These are phyloP conservation scores for Eucalyptus virginea DNA, from an alignment of 345 rosid species.

Conservation along the genomic window DNA sequence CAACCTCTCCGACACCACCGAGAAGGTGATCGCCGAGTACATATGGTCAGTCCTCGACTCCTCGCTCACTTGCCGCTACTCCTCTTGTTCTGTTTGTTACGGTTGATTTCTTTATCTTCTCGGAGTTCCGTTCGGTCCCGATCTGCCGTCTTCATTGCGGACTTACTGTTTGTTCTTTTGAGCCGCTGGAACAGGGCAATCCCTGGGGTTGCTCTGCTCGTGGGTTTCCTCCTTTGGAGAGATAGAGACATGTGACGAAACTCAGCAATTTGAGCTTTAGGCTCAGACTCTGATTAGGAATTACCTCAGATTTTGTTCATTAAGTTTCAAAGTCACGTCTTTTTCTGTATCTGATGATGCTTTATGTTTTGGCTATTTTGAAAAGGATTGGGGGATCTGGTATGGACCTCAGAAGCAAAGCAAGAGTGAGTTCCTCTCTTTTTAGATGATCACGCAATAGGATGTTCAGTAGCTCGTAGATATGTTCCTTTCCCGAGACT, in stretches of 20 bases:
- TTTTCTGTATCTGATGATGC: not conserved
- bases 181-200: no score
- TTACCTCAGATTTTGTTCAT: not conserved
- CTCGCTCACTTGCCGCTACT: not conserved
- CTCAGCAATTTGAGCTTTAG: no score
- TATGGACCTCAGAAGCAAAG: slow-evolving; percentile 72
- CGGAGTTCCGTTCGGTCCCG: no score
- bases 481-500: not conserved
- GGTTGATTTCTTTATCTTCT: no score
- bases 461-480: no score
- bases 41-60: slow-evolving; percentile 81
- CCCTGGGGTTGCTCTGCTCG: no score
- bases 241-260: no score
- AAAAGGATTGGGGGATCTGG: slow-evolving; percentile 84
- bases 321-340: fast-evolving
- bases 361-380: not conserved
- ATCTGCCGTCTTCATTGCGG: no score
- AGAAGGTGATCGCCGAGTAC: slow-evolving; percentile 79
- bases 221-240: no score
- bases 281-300: no score
- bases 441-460: not conserved
- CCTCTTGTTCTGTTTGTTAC: not conserved
- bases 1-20: slow-evolving; percentile 61
- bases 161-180: no score
- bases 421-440: slow-evolving; percentile 27